Conservation (phyloP, 192 early-diverging fungal species). For the Rhizophagus prolifer region DNA sequence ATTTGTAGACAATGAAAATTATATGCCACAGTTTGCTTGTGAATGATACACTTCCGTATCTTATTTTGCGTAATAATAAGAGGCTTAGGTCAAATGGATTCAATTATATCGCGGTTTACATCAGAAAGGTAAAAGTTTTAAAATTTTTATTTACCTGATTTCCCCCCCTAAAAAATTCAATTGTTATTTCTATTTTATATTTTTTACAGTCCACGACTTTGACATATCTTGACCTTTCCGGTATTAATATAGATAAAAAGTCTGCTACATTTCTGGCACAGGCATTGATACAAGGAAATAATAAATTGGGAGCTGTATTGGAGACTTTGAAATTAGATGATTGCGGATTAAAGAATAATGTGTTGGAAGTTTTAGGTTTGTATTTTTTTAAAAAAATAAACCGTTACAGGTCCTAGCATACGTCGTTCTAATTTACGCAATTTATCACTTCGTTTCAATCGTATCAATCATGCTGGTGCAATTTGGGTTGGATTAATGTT, state of each 20-base stretch:
- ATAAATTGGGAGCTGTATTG: constrained; percentile 42
- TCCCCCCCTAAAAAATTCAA: background rate
- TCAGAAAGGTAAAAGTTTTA: constrained; percentile 56
- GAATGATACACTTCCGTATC: constrained; percentile 60
- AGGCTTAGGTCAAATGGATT: constrained; percentile 70
- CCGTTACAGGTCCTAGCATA: constrained; percentile 38
- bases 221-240: constrained; percentile 68
- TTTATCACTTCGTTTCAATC: constrained; percentile 49
- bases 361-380: constrained; percentile 40
- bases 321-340: constrained; percentile 43
- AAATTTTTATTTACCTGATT: background rate
- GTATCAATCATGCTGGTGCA: constrained; percentile 46
- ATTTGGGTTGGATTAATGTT: constrained; percentile 57
- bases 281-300: constrained; percentile 48
- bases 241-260: constrained; percentile 68
- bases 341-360: constrained; percentile 41
- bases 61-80: constrained; percentile 70
- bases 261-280: constrained; percentile 64
- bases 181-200: background rate
- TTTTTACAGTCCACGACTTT: constrained; percentile 56
- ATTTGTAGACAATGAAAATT: constrained; percentile 54
- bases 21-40: constrained; percentile 72
- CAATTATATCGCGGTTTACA: constrained; percentile 70
- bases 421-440: constrained; percentile 41
- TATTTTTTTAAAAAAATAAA: background rate